Evolutionary conservation across 1,284 basidiomycete genomes (phyloP).

Genomic region (Moesziomyces antarcticus): DNA sequence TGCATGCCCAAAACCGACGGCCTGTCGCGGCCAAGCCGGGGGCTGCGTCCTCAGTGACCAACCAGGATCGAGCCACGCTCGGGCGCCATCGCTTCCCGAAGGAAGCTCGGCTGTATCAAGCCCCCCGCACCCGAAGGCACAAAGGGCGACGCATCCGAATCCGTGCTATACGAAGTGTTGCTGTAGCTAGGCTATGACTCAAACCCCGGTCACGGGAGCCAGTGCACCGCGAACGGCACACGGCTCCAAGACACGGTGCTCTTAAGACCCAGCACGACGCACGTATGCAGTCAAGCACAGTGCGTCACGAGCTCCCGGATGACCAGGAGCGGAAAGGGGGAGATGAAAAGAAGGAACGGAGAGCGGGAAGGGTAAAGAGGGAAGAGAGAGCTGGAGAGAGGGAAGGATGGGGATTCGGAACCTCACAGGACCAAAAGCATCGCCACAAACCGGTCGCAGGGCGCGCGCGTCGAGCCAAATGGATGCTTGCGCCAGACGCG

Average conservation of each 20-base stretch:
- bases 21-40: conserved; percentile 13
- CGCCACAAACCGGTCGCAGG: conserved; percentile 1
- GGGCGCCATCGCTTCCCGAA: conserved; percentile 20
- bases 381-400: neutral
- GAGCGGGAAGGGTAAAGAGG: conserved; percentile 3
- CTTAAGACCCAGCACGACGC: conserved; percentile 51
- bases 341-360: neutral
- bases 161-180: conserved; percentile 41
- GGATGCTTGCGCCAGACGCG: neutral
- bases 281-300: no score
- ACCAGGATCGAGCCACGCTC: conserved; percentile 20
- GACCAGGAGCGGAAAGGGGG: neutral
- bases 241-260: conserved; percentile 51
- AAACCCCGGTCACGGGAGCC: conserved; percentile 53
- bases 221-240: no score
- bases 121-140: conserved; percentile 10
- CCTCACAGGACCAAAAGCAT: conserved; percentile 11
- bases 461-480: conserved; percentile 1
- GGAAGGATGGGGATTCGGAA: neutral
- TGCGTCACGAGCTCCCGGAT: no score
- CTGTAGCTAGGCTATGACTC: conserved; percentile 56
- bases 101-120: conserved; percentile 19
- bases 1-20: conserved; percentile 26
- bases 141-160: conserved; percentile 17
- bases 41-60: conserved; percentile 31